A percentile compares a stretch with the other conserved stretches of the same genome.
These are phyloP conservation scores for Eimeria praecox DNA, from an alignment of 169 alveolate genomes.

Conservation along the genomic window DNA sequence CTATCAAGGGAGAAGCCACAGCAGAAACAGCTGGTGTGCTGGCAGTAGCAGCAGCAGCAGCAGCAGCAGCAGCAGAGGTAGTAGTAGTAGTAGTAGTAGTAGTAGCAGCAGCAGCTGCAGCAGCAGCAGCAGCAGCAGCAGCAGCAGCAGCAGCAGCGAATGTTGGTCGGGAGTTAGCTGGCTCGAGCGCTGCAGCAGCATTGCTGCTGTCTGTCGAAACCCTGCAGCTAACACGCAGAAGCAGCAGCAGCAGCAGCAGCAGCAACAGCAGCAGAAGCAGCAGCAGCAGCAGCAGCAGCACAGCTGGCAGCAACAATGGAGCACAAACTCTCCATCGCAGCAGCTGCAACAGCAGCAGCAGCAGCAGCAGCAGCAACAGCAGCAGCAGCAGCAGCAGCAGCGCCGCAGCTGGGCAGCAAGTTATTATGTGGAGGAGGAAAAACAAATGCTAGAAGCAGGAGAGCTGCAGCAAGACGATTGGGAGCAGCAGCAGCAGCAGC, in stretches of 20 bases:
- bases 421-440: background rate
- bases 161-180: slow-evolving; percentile 38
- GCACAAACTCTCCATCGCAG: background rate
- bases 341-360: slow-evolving; percentile 23
- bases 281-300: slow-evolving; percentile 29
- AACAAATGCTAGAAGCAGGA: background rate
- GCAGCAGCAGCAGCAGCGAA: slow-evolving; percentile 13
- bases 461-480: slow-evolving; percentile 9
- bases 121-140: slow-evolving; percentile 8
- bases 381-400: slow-evolving; percentile 32
- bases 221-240: background rate
- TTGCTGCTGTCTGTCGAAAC: slow-evolving; percentile 53
- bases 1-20: slow-evolving; percentile 5
- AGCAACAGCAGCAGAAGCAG: slow-evolving; percentile 48
- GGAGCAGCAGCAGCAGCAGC: slow-evolving; percentile 12
- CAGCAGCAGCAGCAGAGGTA: slow-evolving; percentile 33
- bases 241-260: slow-evolving; percentile 48
- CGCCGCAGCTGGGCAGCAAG: background rate
- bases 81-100: background rate
- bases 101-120: slow-evolving; percentile 66
- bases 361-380: slow-evolving; percentile 34
- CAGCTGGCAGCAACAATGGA: background rate
- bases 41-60: slow-evolving; percentile 25
- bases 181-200: slow-evolving; percentile 63
- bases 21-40: background rate